Percentiles rank a stretch among this genome's conserved stretches.
Evolutionary conservation across 2,329 filamentous ascomycete species (phyloP).

Genomic region (Fusarium abutilonis): DNA sequence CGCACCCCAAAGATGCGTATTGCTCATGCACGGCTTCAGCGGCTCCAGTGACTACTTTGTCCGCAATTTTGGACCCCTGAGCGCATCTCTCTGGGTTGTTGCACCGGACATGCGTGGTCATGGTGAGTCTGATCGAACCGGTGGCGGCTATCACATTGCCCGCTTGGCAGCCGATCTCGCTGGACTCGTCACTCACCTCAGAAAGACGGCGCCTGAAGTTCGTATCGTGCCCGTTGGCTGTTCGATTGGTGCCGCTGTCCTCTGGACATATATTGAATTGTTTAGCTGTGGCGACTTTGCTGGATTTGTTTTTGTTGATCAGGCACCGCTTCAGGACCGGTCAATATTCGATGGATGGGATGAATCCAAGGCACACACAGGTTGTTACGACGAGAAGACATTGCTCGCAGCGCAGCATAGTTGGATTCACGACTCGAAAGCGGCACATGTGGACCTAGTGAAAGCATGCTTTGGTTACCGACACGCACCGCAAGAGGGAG

Average conservation of each 20-base stretch:
- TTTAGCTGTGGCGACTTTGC: conserved; percentile 42
- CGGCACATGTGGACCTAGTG: conserved; percentile 40
- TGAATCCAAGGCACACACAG: conserved; percentile 37
- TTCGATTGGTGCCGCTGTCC: conserved; percentile 44
- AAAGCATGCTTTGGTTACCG: conserved; percentile 42
- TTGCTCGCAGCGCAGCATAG: conserved; percentile 38
- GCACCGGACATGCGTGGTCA: conserved; percentile 46
- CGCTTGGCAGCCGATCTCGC: conserved; percentile 41
- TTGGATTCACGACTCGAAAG: conserved; percentile 40
- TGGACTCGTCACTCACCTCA: conserved; percentile 35
- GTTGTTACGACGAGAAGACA: conserved; percentile 43
- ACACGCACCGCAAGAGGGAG: conserved; percentile 36
- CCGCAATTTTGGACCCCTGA: conserved; percentile 36
- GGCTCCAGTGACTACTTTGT: conserved; percentile 44
- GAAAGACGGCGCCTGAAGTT: conserved; percentile 27
- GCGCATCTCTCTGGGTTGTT: conserved; percentile 38
- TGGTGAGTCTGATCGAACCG: conserved; percentile 37
- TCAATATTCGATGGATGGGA: conserved; percentile 41
- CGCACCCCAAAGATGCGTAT: conserved; percentile 30
- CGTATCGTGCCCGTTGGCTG: conserved; percentile 42
- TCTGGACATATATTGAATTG: conserved; percentile 45
- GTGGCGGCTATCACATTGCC: conserved; percentile 43
- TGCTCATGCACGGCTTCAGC: conserved; percentile 46
- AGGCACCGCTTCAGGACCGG: conserved; percentile 43
- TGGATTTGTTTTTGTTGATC: conserved; percentile 45